Evolutionary conservation across 768 basidiomycete genomes (phyloP), one percentile per base, ranked within the genome.

Genomic region (Epithele typhae): DNA sequence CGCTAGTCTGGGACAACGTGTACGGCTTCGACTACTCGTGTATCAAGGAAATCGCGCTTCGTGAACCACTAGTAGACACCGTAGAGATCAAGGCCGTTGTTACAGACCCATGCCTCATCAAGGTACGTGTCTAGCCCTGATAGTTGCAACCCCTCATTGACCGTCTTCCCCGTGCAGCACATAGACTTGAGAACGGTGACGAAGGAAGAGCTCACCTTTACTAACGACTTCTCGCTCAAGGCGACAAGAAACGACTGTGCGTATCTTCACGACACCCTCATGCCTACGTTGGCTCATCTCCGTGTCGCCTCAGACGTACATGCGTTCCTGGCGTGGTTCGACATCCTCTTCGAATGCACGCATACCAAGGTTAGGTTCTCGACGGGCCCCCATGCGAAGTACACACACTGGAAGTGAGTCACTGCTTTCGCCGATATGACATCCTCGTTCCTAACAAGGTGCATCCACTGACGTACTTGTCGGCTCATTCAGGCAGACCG

Each of bases 11-110:
- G 96, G 93, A 97, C 61, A 93, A 97, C 59, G 96, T 99, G 18
- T 99, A 99, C 67, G 96, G 96, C 21, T 98, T 99, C 68, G 94
- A 99, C 68, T 99, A 91, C 69, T 96, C 93, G 33, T 97, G 96
- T 66, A 98, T 99, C 76, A 97, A 98, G 70, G 92, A 96, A 64
- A 96, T 99, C 56, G 96, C 96, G 2, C 71, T 99, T 45, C 79
- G 89, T 24, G 96, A 99, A 64, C 96, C 96, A 36, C 75, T 99
- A 37, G 96, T 99, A 25, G 96, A 99, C 68, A 96, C 93, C n/a
- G 96, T 99, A 49, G 96, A 99, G 55, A 71, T 98, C 56, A 95
- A 94, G 68, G 73, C 92, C 2, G 94, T 98, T 46, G 93, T 92
- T 34, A 93, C 93, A 3, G 84, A 94, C 65, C 95, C 96, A 33